A percentile compares a stretch with the other conserved stretches of the same genome.
Evolutionary conservation across 2,329 filamentous ascomycete genomes (phyloP).

Genomic region (Lasiodiplodia theobromae): DNA sequence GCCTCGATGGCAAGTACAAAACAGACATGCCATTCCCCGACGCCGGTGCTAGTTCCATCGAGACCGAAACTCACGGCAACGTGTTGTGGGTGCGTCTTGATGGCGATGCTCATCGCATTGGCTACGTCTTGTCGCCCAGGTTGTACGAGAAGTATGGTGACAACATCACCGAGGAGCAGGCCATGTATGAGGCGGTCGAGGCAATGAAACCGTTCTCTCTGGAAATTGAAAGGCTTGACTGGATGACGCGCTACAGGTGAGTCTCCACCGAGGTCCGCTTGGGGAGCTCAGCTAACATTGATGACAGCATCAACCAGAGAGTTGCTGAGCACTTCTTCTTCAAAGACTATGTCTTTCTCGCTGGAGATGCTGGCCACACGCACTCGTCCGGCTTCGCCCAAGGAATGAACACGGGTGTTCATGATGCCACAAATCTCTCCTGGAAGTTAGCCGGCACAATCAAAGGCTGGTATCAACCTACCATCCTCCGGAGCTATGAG

Average conservation of each 20-base stretch:
- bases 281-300: conserved; percentile 32
- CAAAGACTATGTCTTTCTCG: conserved; percentile 21
- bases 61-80: conserved; percentile 4
- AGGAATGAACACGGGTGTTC: conserved; percentile 36
- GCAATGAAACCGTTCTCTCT: conserved; percentile 7
- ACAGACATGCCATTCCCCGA: conserved; percentile 5
- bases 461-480: conserved; percentile 34
- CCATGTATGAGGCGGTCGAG: conserved; percentile 7
- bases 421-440: conserved; percentile 35
- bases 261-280: not conserved
- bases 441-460: conserved; percentile 37
- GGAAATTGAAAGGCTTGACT: conserved; percentile 10
- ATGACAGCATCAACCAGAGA: conserved; percentile 6
- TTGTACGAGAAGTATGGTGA: conserved; percentile 16
- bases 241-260: conserved; percentile 7
- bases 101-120: conserved; percentile 8
- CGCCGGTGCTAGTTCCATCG: not conserved
- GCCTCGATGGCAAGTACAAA: conserved; percentile 8
- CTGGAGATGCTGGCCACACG: conserved; percentile 37
- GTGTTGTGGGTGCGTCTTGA: not conserved
- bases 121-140: not conserved
- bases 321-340: conserved; percentile 1
- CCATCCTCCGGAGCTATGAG: conserved; percentile 41
- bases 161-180: conserved; percentile 18
- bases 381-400: conserved; percentile 35